These are phyloP conservation scores for Euphorbia celastroides DNA, from an alignment of 441 rosid species.

Conservation along the genomic window DNA sequence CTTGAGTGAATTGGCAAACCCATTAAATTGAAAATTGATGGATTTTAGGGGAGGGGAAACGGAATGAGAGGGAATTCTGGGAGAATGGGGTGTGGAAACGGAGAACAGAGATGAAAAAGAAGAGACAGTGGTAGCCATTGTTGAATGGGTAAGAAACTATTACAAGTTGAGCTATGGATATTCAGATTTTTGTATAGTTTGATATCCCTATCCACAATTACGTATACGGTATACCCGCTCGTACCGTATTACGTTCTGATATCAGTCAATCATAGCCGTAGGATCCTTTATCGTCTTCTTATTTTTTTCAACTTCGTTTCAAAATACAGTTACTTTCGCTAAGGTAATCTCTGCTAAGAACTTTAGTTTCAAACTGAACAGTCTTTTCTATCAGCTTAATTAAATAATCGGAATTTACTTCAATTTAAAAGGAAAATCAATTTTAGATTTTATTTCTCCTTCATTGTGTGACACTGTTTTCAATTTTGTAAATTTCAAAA, in stretches of 20 bases:
- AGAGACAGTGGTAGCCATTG: slow-evolving; percentile 53
- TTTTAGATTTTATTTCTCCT: not conserved
- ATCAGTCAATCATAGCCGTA: not conserved
- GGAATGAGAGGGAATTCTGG: slow-evolving; percentile 19
- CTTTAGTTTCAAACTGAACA: too few species aligned
- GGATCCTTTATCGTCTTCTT: not conserved
- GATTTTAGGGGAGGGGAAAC: slow-evolving; percentile 10
- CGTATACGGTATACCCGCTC: not conserved
- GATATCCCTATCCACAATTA: slow-evolving; percentile 12
- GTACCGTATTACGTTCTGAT: not conserved
- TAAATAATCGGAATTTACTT: too few species aligned
- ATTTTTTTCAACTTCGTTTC: not conserved
- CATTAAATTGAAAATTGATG: slow-evolving; percentile 29
- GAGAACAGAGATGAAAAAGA: slow-evolving; percentile 35
- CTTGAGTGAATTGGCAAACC: slow-evolving; percentile 18
- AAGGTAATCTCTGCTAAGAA: too few species aligned
- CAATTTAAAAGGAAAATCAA: too few species aligned
- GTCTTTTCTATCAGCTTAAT: too few species aligned
- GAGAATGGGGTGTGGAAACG: slow-evolving; percentile 18
- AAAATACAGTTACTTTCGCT: not conserved
- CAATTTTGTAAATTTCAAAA: too few species aligned
- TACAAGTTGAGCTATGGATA: not conserved
- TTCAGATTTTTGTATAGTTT: not conserved
- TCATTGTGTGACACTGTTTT: not conserved
- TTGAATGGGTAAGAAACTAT: not conserved